A percentile compares a stretch with the other conserved stretches of the same genome.
These are phyloP conservation scores for Clonostachys rhizophaga DNA, from an alignment of 2,329 filamentous ascomycete genomes.

Conservation along the genomic window DNA sequence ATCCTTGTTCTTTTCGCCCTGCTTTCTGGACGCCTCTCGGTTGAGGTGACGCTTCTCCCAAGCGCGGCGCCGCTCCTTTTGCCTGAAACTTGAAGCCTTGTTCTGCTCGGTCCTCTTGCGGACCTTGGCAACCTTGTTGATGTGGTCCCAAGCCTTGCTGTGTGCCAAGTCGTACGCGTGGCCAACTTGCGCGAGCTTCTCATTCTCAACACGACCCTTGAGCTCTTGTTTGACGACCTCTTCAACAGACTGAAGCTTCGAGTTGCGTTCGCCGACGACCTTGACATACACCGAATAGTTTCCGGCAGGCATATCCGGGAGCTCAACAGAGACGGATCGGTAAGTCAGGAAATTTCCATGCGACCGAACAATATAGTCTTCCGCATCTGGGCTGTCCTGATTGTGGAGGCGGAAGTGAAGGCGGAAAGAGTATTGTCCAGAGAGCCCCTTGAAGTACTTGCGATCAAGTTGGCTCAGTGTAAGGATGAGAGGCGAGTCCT, in stretches of 20 bases:
- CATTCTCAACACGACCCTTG: slow-evolving; percentile 40
- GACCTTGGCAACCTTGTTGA: slow-evolving; percentile 44
- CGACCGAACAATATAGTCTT: slow-evolving; percentile 56
- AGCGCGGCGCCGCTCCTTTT: slow-evolving; percentile 37
- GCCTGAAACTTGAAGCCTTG: slow-evolving; percentile 40
- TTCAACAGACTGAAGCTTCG: slow-evolving; percentile 39
- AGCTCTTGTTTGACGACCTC: slow-evolving; percentile 51
- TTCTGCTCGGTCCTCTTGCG: slow-evolving; percentile 42
- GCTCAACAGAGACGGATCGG: slow-evolving; percentile 53
- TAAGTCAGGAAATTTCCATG: slow-evolving; percentile 55
- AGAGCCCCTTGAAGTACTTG: slow-evolving; percentile 56
- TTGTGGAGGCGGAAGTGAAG: slow-evolving; percentile 46
- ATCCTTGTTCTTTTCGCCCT: slow-evolving; percentile 29
- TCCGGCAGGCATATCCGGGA: slow-evolving; percentile 48
- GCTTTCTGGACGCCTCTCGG: slow-evolving; percentile 32
- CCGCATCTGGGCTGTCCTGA: slow-evolving; percentile 40
- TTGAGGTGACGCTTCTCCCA: slow-evolving; percentile 44
- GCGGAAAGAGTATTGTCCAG: slow-evolving; percentile 51
- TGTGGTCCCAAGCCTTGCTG: slow-evolving; percentile 47
- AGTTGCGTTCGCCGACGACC: slow-evolving; percentile 44
- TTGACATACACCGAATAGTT: slow-evolving; percentile 54
- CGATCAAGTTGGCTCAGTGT: slow-evolving; percentile 58
- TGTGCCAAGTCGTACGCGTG: slow-evolving; percentile 57
- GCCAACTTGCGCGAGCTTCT: slow-evolving; percentile 54
- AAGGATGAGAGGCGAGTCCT: slow-evolving; percentile 52